phyloP scores from a whole-genome alignment of 768 basidiomycete species.

The Tubosaeta brunneosetosa region DNA sequence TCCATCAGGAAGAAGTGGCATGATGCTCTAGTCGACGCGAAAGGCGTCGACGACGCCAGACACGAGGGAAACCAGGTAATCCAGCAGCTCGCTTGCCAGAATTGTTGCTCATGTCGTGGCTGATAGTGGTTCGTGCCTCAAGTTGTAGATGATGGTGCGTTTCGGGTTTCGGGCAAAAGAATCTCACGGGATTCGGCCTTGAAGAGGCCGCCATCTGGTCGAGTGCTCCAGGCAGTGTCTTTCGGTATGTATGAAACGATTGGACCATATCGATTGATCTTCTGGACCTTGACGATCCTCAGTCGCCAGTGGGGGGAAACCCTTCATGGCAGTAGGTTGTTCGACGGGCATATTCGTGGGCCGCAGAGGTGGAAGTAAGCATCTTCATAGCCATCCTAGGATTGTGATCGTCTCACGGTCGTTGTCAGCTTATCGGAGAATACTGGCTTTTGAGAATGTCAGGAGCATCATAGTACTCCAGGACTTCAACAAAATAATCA shows the following conservation, averaged over 20 bases:
- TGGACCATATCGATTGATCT: background rate
- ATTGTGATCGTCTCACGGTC: background rate
- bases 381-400: background rate
- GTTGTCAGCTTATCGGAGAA: constrained; percentile 50
- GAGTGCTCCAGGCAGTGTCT: constrained; percentile 52
- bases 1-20: constrained; percentile 59
- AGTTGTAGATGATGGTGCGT: constrained; percentile 55
- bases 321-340: constrained; percentile 62
- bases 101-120: constrained; percentile 6
- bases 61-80: constrained; percentile 71
- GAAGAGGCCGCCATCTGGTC: constrained; percentile 47
- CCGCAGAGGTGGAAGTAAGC: constrained; percentile 50
- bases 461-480: constrained; percentile 55
- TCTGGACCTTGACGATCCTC: constrained; percentile 1
- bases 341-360: constrained; percentile 68
- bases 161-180: constrained; percentile 44
- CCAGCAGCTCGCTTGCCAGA: background rate
- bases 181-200: constrained; percentile 24
- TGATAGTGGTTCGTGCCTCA: constrained; percentile 65
- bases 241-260: constrained; percentile 47
- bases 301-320: constrained; percentile 47
- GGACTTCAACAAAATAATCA: constrained; percentile 60
- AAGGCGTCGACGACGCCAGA: constrained; percentile 57
- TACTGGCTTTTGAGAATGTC: constrained; percentile 48
- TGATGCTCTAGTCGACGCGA: constrained; percentile 53